phyloP scores from a whole-genome alignment of 257 asterid species.

The Salvia splendens region DNA sequence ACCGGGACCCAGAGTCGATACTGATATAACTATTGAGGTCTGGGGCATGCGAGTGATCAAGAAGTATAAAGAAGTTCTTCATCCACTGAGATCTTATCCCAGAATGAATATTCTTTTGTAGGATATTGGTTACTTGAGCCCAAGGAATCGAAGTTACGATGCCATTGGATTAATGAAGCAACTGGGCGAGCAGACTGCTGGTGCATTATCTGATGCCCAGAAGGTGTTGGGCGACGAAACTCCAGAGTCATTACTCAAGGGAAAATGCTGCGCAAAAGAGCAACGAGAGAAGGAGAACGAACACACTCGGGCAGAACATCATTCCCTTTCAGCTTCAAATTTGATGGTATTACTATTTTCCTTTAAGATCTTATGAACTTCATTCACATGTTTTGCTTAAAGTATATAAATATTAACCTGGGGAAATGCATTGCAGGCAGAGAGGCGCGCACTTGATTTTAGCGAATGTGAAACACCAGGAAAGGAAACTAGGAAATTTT shows the following conservation, averaged over 20 bases:
- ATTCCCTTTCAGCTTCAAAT: constrained; percentile 35
- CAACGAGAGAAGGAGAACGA: constrained; percentile 41
- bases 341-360: constrained; percentile 53
- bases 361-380: not conserved
- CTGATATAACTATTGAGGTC: constrained; percentile 74
- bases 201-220: constrained; percentile 86
- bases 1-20: constrained; percentile 73
- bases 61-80: constrained; percentile 1
- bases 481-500: constrained; percentile 47
- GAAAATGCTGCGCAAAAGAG: constrained; percentile 39
- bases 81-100: not conserved
- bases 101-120: constrained; percentile 31
- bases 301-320: constrained; percentile 37
- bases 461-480: constrained; percentile 82
- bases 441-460: constrained; percentile 81
- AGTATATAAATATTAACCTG: not conserved
- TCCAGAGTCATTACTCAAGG: constrained; percentile 65
- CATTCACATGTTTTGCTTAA: not conserved
- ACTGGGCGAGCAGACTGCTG: constrained; percentile 53
- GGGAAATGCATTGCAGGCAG: constrained; percentile 47
- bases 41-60: constrained; percentile 27
- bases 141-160: constrained; percentile 71
- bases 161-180: constrained; percentile 69
- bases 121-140: constrained; percentile 84
- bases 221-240: constrained; percentile 88